phyloP scores from a whole-genome alignment of 2,329 filamentous ascomycete species.

The Fusarium sp. region DNA sequence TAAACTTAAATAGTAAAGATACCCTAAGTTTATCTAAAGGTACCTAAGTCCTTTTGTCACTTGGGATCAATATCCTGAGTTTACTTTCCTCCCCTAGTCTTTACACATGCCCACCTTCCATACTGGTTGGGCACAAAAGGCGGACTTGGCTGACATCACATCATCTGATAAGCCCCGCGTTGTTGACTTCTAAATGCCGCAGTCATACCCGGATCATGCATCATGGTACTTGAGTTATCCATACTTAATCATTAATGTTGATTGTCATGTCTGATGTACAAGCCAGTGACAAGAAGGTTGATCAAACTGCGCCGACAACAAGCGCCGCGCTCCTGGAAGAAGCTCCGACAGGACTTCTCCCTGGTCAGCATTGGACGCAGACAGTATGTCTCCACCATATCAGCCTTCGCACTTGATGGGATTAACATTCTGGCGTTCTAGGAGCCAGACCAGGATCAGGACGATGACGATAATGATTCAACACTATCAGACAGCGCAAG shows the following conservation, averaged over 20 bases:
- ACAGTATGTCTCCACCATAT: background rate
- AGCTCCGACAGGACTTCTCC: background rate
- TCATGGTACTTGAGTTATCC: background rate
- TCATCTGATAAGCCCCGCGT: background rate
- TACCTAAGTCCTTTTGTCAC: no score
- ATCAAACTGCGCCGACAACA: background rate
- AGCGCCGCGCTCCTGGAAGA: background rate
- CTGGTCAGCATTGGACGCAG: background rate
- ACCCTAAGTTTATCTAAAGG: no score
- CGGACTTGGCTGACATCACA: background rate
- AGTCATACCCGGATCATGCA: background rate
- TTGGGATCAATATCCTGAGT: no score
- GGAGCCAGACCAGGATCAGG: background rate
- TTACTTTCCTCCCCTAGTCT: no score
- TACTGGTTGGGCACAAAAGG: background rate
- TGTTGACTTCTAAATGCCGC: background rate
- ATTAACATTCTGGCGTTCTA: background rate
- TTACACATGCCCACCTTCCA: background rate
- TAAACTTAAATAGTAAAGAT: no score
- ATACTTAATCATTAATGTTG: background rate
- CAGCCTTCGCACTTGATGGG: accelerated
- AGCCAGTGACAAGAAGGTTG: background rate
- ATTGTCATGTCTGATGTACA: background rate
- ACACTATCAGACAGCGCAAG: background rate
- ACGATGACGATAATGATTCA: background rate